A percentile compares a stretch with the other conserved stretches of the same genome.
Evolutionary conservation across 176 grass and related monocot species (phyloP).

Genomic region (Zoysia pacifica): DNA sequence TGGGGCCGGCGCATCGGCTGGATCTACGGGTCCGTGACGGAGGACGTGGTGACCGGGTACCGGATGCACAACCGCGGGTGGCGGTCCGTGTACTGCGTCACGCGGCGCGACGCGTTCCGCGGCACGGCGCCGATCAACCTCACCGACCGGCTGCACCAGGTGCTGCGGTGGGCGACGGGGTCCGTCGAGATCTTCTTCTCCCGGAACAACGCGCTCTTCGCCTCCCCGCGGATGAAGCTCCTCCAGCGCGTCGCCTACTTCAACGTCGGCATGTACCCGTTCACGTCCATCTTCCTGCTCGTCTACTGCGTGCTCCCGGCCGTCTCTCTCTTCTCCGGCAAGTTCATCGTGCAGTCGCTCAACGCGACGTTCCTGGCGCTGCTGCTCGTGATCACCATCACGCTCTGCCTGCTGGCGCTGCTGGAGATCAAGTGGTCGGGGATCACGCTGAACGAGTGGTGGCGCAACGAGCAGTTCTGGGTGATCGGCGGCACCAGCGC

Average conservation of each 20-base stretch:
- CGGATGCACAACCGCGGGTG: conserved; percentile 97
- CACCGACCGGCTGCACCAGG: conserved; percentile 83
- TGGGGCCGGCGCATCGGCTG: conserved; percentile 87
- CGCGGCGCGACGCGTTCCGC: conserved; percentile 77
- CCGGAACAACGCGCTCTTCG: conserved; percentile 84
- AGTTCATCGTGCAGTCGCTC: conserved; percentile 85
- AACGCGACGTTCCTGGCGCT: conserved; percentile 70
- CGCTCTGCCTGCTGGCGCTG: conserved; percentile 79
- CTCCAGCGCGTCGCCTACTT: conserved; percentile 86
- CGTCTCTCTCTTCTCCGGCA: conserved; percentile 82
- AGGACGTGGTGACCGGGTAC: conserved; percentile 98
- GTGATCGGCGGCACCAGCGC: conserved; percentile 90
- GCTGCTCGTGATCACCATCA: conserved; percentile 74
- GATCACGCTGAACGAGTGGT: conserved; percentile 95
- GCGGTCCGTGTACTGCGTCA: conserved; percentile 92
- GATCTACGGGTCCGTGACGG: conserved; percentile 95
- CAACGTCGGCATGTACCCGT: conserved; percentile 92
- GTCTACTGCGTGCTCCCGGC: conserved; percentile 91
- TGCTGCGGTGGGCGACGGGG: conserved; percentile 95
- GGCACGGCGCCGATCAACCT: conserved; percentile 96
- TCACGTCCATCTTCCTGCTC: conserved; percentile 85
- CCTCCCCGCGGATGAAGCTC: conserved; percentile 82
- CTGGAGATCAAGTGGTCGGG: conserved; percentile 97
- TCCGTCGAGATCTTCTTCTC: conserved; percentile 99
- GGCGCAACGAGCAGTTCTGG: conserved; percentile 99